These are phyloP conservation scores for Odontarrhena argentea DNA, from an alignment of 345 rosid genomes.

Conservation along the genomic window DNA sequence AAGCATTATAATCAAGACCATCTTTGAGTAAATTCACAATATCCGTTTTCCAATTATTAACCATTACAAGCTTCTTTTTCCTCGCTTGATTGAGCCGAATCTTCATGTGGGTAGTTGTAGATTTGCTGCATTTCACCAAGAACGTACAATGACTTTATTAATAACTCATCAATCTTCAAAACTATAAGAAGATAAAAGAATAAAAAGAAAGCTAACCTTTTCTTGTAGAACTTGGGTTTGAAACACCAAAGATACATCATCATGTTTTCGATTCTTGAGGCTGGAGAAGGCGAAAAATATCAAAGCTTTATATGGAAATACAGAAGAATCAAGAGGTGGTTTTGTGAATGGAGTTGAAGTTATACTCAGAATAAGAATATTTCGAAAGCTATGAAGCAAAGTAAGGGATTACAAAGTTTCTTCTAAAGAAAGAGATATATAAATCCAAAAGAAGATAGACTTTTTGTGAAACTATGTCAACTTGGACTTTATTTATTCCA, in stretches of 20 bases:
- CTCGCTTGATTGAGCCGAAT: constrained; percentile 56
- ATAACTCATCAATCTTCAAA: neutral
- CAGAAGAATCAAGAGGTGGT: constrained; percentile 30
- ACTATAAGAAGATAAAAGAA: neutral
- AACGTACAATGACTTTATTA: constrained; percentile 1
- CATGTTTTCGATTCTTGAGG: constrained; percentile 12
- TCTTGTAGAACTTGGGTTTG: constrained; percentile 46
- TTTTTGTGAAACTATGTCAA: constrained; percentile 12
- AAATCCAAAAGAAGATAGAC: constrained; percentile 27
- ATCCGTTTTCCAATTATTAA: constrained; percentile 63
- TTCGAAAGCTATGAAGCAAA: constrained; percentile 41
- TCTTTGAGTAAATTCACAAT: constrained; percentile 67
- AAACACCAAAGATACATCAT: constrained; percentile 37
- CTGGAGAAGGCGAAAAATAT: neutral
- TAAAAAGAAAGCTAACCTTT: constrained; percentile 29
- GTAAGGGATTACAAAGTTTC: constrained; percentile 36
- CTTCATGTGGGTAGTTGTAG: constrained; percentile 54
- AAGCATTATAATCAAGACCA: constrained; percentile 63
- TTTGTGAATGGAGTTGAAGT: constrained; percentile 34
- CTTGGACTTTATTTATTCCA: constrained; percentile 16
- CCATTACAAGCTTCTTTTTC: constrained; percentile 63
- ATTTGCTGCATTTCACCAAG: constrained; percentile 52
- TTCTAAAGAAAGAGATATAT: neutral
- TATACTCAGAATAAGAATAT: constrained; percentile 34
- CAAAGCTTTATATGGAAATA: constrained; percentile 12